Percentiles rank a stretch among this genome's conserved stretches.
These are phyloP conservation scores for Xylaria intraflava DNA, from an alignment of 495 filamentous ascomycete species.

Conservation along the genomic window DNA sequence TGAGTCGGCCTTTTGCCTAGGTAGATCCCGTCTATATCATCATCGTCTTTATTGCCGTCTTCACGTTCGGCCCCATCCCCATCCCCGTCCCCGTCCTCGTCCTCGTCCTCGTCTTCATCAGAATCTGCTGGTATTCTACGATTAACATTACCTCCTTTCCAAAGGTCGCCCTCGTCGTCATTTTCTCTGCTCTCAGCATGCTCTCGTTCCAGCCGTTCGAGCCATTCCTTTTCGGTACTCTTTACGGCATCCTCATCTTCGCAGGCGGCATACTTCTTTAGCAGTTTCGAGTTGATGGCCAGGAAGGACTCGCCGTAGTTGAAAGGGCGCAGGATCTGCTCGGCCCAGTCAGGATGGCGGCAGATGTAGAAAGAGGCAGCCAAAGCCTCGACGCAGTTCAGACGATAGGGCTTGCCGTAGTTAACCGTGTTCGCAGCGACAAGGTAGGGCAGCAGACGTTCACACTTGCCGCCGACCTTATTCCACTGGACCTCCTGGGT, in stretches of 20 bases:
- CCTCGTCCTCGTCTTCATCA: slow-evolving; percentile 49
- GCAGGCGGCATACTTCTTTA: slow-evolving; percentile 82
- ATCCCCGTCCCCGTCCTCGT: slow-evolving; percentile 40
- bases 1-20: slow-evolving; percentile 47
- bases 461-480: slow-evolving; percentile 90
- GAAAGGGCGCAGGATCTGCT: slow-evolving; percentile 72
- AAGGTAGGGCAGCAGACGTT: slow-evolving; percentile 87
- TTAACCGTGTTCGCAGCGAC: slow-evolving; percentile 96
- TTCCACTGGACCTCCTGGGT: slow-evolving; percentile 85
- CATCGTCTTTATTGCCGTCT: slow-evolving; percentile 18
- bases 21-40: slow-evolving; percentile 47
- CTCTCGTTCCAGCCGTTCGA: slow-evolving; percentile 82
- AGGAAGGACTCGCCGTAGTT: slow-evolving; percentile 82
- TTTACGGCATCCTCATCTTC: slow-evolving; percentile 81
- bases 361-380: slow-evolving; percentile 91
- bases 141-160: slow-evolving; percentile 84
- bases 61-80: slow-evolving; percentile 21
- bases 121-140: slow-evolving; percentile 48
- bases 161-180: slow-evolving; percentile 60
- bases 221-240: slow-evolving; percentile 75
- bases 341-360: slow-evolving; percentile 84
- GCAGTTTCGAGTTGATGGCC: slow-evolving; percentile 73
- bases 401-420: slow-evolving; percentile 87
- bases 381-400: slow-evolving; percentile 94
- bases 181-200: slow-evolving; percentile 72